Conservation (phyloP, 768 basidiomycete genomes). For the Mycena metata region DNA sequence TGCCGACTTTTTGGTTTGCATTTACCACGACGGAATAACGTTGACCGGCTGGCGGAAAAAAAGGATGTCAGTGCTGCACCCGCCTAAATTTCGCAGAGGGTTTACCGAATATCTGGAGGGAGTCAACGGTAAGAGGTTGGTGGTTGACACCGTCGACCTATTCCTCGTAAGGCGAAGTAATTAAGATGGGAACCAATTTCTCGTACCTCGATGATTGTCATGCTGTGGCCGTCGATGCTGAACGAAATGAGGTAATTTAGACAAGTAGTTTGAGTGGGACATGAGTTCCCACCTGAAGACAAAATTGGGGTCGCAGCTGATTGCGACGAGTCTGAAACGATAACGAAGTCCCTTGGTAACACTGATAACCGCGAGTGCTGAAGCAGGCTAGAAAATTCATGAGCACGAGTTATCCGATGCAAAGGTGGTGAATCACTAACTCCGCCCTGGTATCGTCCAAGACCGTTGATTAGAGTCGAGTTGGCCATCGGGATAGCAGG, state of each 20-base stretch:
- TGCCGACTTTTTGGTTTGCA: constrained; percentile 52
- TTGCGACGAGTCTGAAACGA: constrained; percentile 63
- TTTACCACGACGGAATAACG: constrained; percentile 60
- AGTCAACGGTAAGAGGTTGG: constrained; percentile 53
- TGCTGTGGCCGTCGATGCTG: constrained; percentile 61
- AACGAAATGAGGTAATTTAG: constrained; percentile 39
- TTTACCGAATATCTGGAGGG: constrained; percentile 51
- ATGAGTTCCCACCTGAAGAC: constrained; percentile 46
- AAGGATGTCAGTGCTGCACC: constrained; percentile 39
- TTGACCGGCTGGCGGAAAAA: constrained; percentile 47
- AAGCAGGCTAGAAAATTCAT: constrained; percentile 38
- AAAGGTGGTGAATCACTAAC: constrained; percentile 31
- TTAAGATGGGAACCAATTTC: constrained; percentile 39
- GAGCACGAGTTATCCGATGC: neutral
- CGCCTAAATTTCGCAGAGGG: constrained; percentile 31
- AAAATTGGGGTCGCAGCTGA: constrained; percentile 62
- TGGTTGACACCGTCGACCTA: constrained; percentile 53
- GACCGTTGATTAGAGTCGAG: constrained; percentile 56
- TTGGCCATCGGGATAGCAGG: constrained; percentile 47
- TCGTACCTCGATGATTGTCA: constrained; percentile 39
- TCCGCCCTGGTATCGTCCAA: constrained; percentile 57
- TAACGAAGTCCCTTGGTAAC: constrained; percentile 55
- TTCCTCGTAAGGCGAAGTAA: constrained; percentile 45
- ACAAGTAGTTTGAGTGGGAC: neutral
- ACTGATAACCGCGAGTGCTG: constrained; percentile 54